These are phyloP conservation scores for Saturnispora besseyi DNA, from an alignment of 805 yeast genomes.

Conservation along the genomic window DNA sequence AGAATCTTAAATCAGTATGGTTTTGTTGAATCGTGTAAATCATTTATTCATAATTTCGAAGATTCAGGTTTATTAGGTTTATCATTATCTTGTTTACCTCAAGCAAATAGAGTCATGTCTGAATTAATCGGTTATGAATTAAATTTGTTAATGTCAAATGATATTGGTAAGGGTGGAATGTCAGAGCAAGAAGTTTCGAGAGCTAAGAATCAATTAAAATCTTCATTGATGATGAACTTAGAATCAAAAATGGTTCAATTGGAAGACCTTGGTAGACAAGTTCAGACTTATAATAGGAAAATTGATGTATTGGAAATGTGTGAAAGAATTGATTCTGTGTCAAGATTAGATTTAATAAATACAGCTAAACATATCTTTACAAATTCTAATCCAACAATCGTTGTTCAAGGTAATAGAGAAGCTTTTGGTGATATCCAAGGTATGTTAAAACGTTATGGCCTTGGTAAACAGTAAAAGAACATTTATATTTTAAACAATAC, in stretches of 20 bases:
- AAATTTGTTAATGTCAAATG: conserved; percentile 33
- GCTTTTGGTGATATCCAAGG: conserved; percentile 75
- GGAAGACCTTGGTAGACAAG: conserved; percentile 93
- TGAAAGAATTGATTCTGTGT: conserved; percentile 56
- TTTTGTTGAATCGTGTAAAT: conserved; percentile 77
- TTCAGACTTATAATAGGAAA: conserved; percentile 71
- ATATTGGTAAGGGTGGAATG: conserved; percentile 49
- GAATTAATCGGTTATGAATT: conserved; percentile 68
- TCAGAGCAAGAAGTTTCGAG: conserved; percentile 67
- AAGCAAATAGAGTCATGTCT: conserved; percentile 75
- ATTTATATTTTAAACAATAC: not conserved
- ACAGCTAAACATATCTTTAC: conserved; percentile 73
- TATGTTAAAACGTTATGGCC: conserved; percentile 59
- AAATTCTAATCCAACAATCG: conserved; percentile 72
- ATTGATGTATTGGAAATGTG: conserved; percentile 79
- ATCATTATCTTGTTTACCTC: conserved; percentile 74
- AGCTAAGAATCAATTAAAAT: conserved; percentile 86
- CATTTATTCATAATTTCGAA: conserved; percentile 83
- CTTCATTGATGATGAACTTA: conserved; percentile 83
- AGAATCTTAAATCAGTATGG: conserved; percentile 87
- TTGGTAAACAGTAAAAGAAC: conserved; percentile 36
- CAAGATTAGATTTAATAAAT: conserved; percentile 55
- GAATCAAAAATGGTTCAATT: conserved; percentile 90
- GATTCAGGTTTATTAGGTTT: conserved; percentile 91
- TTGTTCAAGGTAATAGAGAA: conserved; percentile 81